Evolutionary conservation across 257 asterid genomes (phyloP).

Genomic region (Agastache rugosa): DNA sequence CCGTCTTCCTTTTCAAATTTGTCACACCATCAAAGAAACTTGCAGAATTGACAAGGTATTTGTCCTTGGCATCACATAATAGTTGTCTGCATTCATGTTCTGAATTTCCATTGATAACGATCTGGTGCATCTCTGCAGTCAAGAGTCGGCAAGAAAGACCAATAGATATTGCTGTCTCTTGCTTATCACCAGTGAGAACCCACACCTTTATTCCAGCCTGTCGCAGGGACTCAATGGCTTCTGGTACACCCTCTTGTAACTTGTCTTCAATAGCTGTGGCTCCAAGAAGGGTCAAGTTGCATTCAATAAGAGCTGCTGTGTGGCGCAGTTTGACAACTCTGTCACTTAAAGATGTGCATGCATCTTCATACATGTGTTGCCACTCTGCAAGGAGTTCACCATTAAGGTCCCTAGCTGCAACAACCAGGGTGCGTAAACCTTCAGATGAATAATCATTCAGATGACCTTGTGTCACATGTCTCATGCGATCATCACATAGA

Average conservation of each 20-base stretch:
- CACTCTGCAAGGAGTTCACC: slow-evolving; percentile 81
- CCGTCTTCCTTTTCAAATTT: slow-evolving; percentile 50
- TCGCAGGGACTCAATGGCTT: slow-evolving; percentile 90
- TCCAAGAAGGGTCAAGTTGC: slow-evolving; percentile 86
- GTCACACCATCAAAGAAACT: slow-evolving; percentile 42
- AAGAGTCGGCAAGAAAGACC: slow-evolving; percentile 95
- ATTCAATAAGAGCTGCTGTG: slow-evolving; percentile 87
- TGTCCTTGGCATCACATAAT: slow-evolving; percentile 79
- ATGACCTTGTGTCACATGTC: slow-evolving; percentile 61
- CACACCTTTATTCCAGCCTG: slow-evolving; percentile 98
- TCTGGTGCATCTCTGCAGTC: slow-evolving; percentile 91
- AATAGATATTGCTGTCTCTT: slow-evolving; percentile 97
- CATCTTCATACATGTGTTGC: slow-evolving; percentile 93
- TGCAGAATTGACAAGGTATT: slow-evolving; percentile 55
- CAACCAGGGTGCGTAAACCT: slow-evolving; percentile 95
- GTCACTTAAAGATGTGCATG: slow-evolving; percentile 96
- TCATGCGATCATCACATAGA: slow-evolving; percentile 50
- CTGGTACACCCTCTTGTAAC: slow-evolving; percentile 97
- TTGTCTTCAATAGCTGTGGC: slow-evolving; percentile 98
- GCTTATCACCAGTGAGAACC: slow-evolving; percentile 99
- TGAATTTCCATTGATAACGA: slow-evolving; percentile 85
- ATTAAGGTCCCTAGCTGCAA: slow-evolving; percentile 79
- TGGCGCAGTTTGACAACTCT: slow-evolving; percentile 84
- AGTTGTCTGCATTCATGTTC: slow-evolving; percentile 87
- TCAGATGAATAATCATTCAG: slow-evolving; percentile 87